Evolutionary conservation across 441 rosid species (phyloP).

Genomic region (Pelargonium myrrhifolium): DNA sequence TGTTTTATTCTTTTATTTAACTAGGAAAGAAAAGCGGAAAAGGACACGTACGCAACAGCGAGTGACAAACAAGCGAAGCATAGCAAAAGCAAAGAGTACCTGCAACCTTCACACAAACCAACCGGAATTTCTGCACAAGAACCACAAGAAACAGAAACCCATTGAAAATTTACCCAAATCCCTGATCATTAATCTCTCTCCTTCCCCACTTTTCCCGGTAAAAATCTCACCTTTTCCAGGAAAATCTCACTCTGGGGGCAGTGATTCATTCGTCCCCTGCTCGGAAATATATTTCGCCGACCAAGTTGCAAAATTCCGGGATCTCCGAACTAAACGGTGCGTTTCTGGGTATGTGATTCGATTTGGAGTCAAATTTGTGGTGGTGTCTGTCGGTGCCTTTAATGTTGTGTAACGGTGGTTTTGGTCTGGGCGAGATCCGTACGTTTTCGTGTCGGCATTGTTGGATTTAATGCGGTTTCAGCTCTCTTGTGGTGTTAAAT

Average conservation of each 20-base stretch:
- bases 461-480: constrained; percentile 25
- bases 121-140: background rate
- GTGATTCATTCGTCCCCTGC: background rate
- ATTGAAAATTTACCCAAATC: background rate
- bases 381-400: background rate
- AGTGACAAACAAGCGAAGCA: constrained; percentile 4
- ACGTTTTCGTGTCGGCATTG: constrained; percentile 37
- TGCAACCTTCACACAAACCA: constrained; percentile 6
- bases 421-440: constrained; percentile 29
- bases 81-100: background rate
- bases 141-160: background rate
- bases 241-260: background rate
- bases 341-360: background rate
- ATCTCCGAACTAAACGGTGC: background rate
- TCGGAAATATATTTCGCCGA: background rate
- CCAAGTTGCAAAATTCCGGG: background rate
- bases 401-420: background rate
- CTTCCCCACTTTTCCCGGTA: background rate
- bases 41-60: constrained; percentile 1
- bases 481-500: constrained; percentile 21
- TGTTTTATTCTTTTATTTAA: background rate
- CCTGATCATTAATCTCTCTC: background rate
- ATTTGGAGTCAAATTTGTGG: background rate
- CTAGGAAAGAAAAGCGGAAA: background rate
- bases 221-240: background rate